Evolutionary conservation across 2,329 filamentous ascomycete genomes (phyloP).

Genomic region (Fusarium citri): DNA sequence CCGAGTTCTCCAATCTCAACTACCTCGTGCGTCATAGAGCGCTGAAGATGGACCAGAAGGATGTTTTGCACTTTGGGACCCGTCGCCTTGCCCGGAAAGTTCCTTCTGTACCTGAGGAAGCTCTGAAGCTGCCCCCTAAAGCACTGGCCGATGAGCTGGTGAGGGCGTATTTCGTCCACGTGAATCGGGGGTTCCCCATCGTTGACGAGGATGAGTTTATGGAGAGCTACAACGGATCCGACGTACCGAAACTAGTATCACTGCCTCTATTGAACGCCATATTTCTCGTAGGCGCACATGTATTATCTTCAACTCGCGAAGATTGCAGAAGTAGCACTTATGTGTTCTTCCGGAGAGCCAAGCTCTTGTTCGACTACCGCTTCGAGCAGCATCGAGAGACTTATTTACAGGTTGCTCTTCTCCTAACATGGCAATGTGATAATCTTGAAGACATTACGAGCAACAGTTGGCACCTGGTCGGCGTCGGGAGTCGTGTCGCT

Average conservation of each 20-base stretch:
- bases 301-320: conserved; percentile 54
- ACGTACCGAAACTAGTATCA: conserved; percentile 58
- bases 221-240: conserved; percentile 59
- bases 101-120: conserved; percentile 57
- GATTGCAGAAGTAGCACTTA: conserved; percentile 56
- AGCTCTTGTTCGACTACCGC: conserved; percentile 64
- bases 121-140: conserved; percentile 61
- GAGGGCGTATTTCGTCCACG: conserved; percentile 61
- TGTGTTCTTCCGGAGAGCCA: conserved; percentile 64
- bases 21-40: conserved; percentile 64
- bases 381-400: conserved; percentile 65
- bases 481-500: conserved; percentile 63
- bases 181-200: conserved; percentile 64
- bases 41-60: conserved; percentile 40
- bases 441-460: conserved; percentile 65
- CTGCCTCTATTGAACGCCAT: conserved; percentile 63
- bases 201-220: conserved; percentile 65
- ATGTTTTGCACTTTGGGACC: conserved; percentile 52
- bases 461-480: conserved; percentile 65
- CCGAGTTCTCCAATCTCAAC: conserved; percentile 67
- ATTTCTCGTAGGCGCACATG: conserved; percentile 64
- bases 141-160: conserved; percentile 62
- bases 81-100: conserved; percentile 53
- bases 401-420: conserved; percentile 65
- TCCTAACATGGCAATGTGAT: conserved; percentile 67